phyloP scores from a whole-genome alignment of 768 basidiomycete species.

The Strobilomyces confusus region DNA sequence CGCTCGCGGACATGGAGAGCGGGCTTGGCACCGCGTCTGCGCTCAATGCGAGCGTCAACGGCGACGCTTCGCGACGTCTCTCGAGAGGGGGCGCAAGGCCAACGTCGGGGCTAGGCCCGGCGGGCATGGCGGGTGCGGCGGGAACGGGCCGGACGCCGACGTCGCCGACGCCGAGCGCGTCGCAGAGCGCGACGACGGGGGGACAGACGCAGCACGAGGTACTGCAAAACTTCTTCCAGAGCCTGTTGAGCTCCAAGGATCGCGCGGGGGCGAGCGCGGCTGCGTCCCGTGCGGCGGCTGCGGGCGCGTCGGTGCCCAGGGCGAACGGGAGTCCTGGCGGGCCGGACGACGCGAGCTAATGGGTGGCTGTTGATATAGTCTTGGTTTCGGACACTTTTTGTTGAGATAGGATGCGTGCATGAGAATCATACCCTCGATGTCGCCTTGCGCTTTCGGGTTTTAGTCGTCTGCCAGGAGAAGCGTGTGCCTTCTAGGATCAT shows the following conservation, averaged over 20 bases:
- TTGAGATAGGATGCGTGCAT: background rate
- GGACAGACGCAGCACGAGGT: slow-evolving; percentile 80
- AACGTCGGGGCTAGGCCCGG: slow-evolving; percentile 37
- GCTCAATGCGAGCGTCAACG: slow-evolving; percentile 32
- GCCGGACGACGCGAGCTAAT: slow-evolving; percentile 36
- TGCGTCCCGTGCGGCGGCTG: slow-evolving; percentile 21
- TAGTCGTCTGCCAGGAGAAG: too few relatives aligned
- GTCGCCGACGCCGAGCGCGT: slow-evolving; percentile 35
- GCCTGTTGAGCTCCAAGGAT: slow-evolving; percentile 68
- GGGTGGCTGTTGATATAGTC: background rate
- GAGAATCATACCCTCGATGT: background rate
- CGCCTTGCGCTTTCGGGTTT: too few relatives aligned
- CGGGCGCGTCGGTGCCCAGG: slow-evolving; percentile 22
- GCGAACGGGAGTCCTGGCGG: slow-evolving; percentile 34
- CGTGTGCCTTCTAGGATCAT: too few relatives aligned
- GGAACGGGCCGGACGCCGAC: slow-evolving; percentile 34
- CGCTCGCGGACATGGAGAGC: slow-evolving; percentile 84
- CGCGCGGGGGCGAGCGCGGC: slow-evolving; percentile 37
- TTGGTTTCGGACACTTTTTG: background rate
- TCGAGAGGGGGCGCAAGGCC: slow-evolving; percentile 27
- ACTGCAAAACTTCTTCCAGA: slow-evolving; percentile 85
- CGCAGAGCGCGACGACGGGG: slow-evolving; percentile 44
- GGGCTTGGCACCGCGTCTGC: slow-evolving; percentile 35
- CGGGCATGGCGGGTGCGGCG: slow-evolving; percentile 33
- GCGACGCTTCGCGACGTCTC: slow-evolving; percentile 34